These are phyloP conservation scores for Podospora conica DNA, from an alignment of 495 filamentous ascomycete species.

Conservation along the genomic window DNA sequence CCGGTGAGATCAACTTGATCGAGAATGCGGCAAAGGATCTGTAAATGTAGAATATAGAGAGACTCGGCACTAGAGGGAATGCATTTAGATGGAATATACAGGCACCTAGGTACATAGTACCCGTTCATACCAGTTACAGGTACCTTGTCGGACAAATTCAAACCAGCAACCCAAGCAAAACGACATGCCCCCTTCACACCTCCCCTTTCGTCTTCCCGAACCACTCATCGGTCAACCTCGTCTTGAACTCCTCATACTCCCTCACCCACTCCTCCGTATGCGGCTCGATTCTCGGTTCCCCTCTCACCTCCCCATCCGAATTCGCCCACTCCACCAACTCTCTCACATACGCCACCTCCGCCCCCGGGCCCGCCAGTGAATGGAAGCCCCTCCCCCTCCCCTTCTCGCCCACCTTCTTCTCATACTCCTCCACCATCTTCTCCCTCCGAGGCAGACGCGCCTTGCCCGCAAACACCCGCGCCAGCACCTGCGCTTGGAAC, in stretches of 20 bases:
- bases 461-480: conserved; percentile 50
- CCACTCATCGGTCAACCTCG: conserved; percentile 12
- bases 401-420: conserved; percentile 33
- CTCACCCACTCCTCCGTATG: conserved; percentile 41
- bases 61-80: not conserved
- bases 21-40: not conserved
- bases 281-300: conserved; percentile 34
- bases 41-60: not conserved
- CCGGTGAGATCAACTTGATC: not conserved
- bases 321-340: conserved; percentile 53
- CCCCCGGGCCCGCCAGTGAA: conserved; percentile 39
- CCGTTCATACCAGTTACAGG: too few relatives aligned
- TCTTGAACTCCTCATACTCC: conserved; percentile 16
- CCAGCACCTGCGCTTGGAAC: conserved; percentile 55
- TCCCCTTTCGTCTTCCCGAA: not conserved
- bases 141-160: too few relatives aligned
- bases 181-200: too few relatives aligned
- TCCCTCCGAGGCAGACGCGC: conserved; percentile 42
- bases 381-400: conserved; percentile 52
- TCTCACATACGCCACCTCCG: conserved; percentile 50
- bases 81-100: not conserved
- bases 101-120: too few relatives aligned
- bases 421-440: conserved; percentile 50
- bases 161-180: too few relatives aligned
- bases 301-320: conserved; percentile 21